Evolutionary conservation across 163 green algal genomes (phyloP), one percentile per base, ranked within the genome.

Genomic region (Scenedesmus sp.): DNA sequence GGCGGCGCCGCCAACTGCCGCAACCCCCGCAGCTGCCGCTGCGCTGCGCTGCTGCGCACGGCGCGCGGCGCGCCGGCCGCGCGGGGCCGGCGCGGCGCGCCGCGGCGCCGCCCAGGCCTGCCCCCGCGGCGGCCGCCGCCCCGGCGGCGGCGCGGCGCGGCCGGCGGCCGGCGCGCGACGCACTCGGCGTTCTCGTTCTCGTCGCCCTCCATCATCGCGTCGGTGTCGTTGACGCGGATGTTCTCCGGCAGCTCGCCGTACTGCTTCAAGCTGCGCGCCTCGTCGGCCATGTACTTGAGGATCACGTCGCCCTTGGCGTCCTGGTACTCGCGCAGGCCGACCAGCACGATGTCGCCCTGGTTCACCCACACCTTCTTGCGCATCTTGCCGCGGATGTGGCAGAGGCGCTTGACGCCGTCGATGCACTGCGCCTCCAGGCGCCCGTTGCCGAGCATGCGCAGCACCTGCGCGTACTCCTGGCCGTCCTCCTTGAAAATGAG

Each of bases 311-410:
- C 89, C 78, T 94, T 93, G 44, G 91, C 88, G 66, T 92, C 87
- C 84, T 92, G 97, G 86, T 97, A 99, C 44, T 99, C 97, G 28
- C 97, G 89, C 65, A 99, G 87, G 15, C 96, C 97, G 22, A 99
- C 87, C 44, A 99, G 84, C 47, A 99, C 93, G 70, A 99, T 97
- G 84, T 99, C 96, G 60, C 96, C 96, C 83, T 90, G 86, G 84
- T 87, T 90, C 5, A 81, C 63, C 70, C 78, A 80, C 33, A 77
- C 87, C 90, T 99, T 99, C 87, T 99, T 99, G 15, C 97, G 85
- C 96, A 99, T 99, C 89, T 99, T 99, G 65, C 97, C 97, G 63
- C 97, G 92, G 75, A 99, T 99, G 86, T 99, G 96, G 80, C 96
- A 99, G 44, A 99, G 82, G 44, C 97, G 89, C 86, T 99, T 99